These are phyloP conservation scores for Phaeoacremonium minimum DNA, from an alignment of 2,329 filamentous ascomycete species.

Conservation along the genomic window DNA sequence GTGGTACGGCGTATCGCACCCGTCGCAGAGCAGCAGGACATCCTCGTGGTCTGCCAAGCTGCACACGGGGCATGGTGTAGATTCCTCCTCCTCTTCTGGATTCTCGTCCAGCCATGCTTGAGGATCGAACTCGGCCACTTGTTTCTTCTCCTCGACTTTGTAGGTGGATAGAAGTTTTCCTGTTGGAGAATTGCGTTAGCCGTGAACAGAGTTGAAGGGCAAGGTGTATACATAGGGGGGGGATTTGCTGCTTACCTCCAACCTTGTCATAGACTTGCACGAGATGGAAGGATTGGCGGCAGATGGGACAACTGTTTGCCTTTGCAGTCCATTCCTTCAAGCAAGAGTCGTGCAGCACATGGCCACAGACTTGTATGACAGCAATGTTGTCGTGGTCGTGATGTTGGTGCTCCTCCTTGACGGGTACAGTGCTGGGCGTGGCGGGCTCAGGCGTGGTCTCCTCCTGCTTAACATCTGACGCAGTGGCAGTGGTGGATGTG, in stretches of 20 bases:
- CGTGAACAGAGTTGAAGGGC: no score
- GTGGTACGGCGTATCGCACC: slow-evolving; percentile 85
- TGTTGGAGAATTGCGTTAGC: slow-evolving; percentile 21
- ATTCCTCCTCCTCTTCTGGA: slow-evolving; percentile 65
- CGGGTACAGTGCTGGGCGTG: slow-evolving; percentile 19
- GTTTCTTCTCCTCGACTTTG: slow-evolving; percentile 74
- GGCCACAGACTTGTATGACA: slow-evolving; percentile 72
- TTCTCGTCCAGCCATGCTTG: slow-evolving; percentile 67
- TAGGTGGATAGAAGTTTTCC: slow-evolving; percentile 55
- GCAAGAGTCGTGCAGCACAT: slow-evolving; percentile 89
- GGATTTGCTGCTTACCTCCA: slow-evolving; percentile 62
- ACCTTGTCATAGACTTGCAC: slow-evolving; percentile 78
- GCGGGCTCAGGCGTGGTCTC: slow-evolving; percentile 12
- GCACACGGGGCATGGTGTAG: slow-evolving; percentile 79
- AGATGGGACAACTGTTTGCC: slow-evolving; percentile 97
- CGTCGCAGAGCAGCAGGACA: slow-evolving; percentile 82
- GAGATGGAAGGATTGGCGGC: slow-evolving; percentile 83
- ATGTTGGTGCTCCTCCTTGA: slow-evolving; percentile 10
- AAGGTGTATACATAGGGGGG: slow-evolving; percentile 5
- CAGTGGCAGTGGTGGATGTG: neutral
- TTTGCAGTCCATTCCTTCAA: slow-evolving; percentile 92
- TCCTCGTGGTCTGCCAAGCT: slow-evolving; percentile 77
- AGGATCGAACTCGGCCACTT: slow-evolving; percentile 86
- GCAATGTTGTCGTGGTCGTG: slow-evolving; percentile 43
- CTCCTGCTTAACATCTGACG: slow-evolving; percentile 6